Percentiles rank a stretch among this genome's conserved stretches.
Conservation (phyloP, 2,329 filamentous ascomycete genomes). For the Phialemonium atrogriseum region DNA sequence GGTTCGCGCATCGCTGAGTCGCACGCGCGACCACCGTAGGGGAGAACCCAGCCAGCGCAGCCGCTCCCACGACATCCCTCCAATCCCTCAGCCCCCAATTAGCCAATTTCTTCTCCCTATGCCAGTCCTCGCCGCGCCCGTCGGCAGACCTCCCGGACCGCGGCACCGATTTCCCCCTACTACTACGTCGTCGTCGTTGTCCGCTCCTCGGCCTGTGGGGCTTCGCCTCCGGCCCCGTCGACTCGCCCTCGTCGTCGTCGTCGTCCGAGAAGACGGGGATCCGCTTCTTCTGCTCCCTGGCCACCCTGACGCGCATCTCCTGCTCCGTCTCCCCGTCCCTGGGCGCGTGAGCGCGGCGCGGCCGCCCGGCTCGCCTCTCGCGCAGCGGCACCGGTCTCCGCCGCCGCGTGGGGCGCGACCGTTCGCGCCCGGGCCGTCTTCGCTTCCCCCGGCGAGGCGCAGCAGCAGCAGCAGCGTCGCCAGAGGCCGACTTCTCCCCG, state of each 20-base stretch:
- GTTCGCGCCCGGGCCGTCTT: no score
- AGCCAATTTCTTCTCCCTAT: conserved; percentile 7
- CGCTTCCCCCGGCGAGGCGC: no score
- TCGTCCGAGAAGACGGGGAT: conserved; percentile 31
- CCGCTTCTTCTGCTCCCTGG: conserved; percentile 23
- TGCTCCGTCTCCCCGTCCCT: conserved; percentile 20
- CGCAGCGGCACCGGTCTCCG: neutral
- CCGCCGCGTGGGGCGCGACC: no score
- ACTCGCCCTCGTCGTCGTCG: conserved; percentile 19
- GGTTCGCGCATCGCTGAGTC: conserved; percentile 61
- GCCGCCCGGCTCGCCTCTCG: no score
- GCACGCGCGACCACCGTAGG: conserved; percentile 57
- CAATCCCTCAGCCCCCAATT: conserved; percentile 58
- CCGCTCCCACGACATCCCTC: conserved; percentile 76
- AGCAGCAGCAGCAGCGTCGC: no score
- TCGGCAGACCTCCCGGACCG: neutral
- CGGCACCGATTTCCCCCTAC: neutral
- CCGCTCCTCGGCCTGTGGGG: conserved; percentile 9
- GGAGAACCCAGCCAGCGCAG: conserved; percentile 65
- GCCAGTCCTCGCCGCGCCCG: neutral
- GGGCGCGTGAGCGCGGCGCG: conserved; percentile 8
- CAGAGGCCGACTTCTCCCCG: conserved; percentile 6
- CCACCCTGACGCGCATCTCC: conserved; percentile 26
- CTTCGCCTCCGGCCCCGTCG: neutral
- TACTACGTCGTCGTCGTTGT: no score